Conservation (phyloP, 2,329 filamentous ascomycete genomes). For the Aspergillus nomiae region DNA sequence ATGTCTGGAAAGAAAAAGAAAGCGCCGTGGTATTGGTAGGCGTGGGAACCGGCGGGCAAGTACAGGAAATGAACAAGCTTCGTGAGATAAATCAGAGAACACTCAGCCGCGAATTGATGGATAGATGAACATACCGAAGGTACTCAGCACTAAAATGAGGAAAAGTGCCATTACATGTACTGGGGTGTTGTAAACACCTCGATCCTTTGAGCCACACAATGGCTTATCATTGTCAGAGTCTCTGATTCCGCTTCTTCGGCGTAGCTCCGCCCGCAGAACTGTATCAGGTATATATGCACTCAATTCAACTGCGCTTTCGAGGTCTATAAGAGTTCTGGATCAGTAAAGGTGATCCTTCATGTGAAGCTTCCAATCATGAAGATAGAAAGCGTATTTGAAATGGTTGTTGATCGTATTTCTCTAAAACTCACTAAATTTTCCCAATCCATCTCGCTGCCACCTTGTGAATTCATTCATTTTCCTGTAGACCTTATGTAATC, state of each 20-base stretch:
- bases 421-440: neutral
- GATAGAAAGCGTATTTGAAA: neutral
- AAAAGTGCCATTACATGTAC: conserved; percentile 69
- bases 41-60: conserved; percentile 61
- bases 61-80: conserved; percentile 64
- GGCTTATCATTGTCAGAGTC: conserved; percentile 24
- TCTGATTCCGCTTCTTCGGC: conserved; percentile 25
- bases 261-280: conserved; percentile 36
- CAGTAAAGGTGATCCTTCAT: neutral
- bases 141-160: conserved; percentile 61
- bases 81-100: conserved; percentile 12
- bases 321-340: conserved; percentile 15
- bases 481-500: neutral
- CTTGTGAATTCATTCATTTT: neutral
- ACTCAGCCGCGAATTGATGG: neutral
- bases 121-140: conserved; percentile 34
- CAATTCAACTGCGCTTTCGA: conserved; percentile 21
- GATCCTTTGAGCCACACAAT: conserved; percentile 38
- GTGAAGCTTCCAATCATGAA: neutral
- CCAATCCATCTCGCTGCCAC: conserved; percentile 3
- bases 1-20: conserved; percentile 62
- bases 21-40: conserved; percentile 60
- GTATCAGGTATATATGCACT: conserved; percentile 36
- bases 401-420: neutral
- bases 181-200: conserved; percentile 62